These are phyloP conservation scores for Paraphoma chrysanthemicola DNA, from an alignment of 2,329 filamentous ascomycete species.

Conservation along the genomic window DNA sequence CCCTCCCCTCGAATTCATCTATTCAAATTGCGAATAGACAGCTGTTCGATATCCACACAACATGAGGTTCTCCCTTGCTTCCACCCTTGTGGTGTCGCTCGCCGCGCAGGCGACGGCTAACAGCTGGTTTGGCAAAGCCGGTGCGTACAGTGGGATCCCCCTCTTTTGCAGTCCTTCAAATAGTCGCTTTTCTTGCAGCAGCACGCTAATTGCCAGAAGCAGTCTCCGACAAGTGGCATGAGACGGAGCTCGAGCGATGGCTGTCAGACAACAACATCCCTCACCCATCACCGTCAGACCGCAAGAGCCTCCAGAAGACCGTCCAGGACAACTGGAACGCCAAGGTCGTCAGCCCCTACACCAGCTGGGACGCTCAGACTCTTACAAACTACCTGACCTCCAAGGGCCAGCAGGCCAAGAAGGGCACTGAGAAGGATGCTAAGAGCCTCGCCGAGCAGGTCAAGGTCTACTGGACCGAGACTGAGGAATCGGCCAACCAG, in stretches of 20 bases:
- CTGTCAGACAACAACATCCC: slow-evolving; percentile 90
- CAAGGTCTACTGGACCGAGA: slow-evolving; percentile 77
- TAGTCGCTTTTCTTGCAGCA: slow-evolving; percentile 1
- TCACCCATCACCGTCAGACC: slow-evolving; percentile 87
- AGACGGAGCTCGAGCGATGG: slow-evolving; percentile 97
- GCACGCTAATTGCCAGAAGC: slow-evolving; percentile 31
- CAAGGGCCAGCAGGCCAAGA: slow-evolving; percentile 74
- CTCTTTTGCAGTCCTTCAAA: slow-evolving; percentile 7
- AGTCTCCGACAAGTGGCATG: slow-evolving; percentile 99
- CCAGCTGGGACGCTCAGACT: slow-evolving; percentile 74
- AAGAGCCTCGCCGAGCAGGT: slow-evolving; percentile 74
- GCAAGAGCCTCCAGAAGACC: slow-evolving; percentile 91
- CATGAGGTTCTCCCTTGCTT: slow-evolving; percentile 79
- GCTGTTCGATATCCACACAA: slow-evolving; percentile 36
- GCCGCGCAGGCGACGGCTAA: slow-evolving; percentile 76
- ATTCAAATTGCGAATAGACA: slow-evolving; percentile 23
- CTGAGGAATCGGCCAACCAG: slow-evolving; percentile 75
- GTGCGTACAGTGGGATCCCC: slow-evolving; percentile 61
- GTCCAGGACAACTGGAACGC: slow-evolving; percentile 89
- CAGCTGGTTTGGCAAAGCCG: slow-evolving; percentile 85
- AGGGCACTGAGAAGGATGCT: slow-evolving; percentile 70
- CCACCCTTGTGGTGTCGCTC: slow-evolving; percentile 74
- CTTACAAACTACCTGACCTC: slow-evolving; percentile 71
- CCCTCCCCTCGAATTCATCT: slow-evolving; percentile 22
- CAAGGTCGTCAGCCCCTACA: slow-evolving; percentile 77